Base-by-base conservation (phyloP, 2,329 filamentous ascomycete genomes). In the Raffaelea deltoideospora region DNA sequence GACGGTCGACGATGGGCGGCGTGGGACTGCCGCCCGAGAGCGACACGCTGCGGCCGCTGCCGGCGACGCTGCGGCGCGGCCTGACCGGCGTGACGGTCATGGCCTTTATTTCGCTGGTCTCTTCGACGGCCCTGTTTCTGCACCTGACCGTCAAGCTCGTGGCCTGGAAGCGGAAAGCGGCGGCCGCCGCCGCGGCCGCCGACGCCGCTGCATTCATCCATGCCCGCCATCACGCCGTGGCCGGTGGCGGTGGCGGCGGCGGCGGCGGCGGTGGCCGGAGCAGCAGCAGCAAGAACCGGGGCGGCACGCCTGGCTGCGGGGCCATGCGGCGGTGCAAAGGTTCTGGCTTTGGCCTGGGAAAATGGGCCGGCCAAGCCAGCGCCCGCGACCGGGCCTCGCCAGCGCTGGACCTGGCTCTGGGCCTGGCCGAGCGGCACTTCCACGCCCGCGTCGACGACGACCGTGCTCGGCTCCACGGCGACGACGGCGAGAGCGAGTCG, bases 111-210 rank as follows among this genome's bases (percentile, higher is more conserved):
- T 55, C 51, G 1, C 45, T 52, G 15, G 28, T 45, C 14, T 43
- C 48, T 1, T 47, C 43, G 1, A 43, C 31, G 3, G 28, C 39
- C 6, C 43, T 51, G 10, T 43, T 52, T 9, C 29, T 46, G 0
- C 50, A 53, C 35, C 48, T 55, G 20, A 52, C 49, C 7, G 33
- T 43, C 43, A 54, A 51, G 32, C 46, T 55, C 10, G 31, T 48
- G 14, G 24, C 37, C 33, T 54, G 52, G 52, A 46, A 48, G 29
- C 37, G 27, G 9, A 39, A 27, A n/a, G 23, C 23, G 8, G 31
- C 22, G 18, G 34, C 23, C 9, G 37, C 33, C 2, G 7, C 17
- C 9, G 10, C 23, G 17, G 33, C 21, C 23, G 3, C 28, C 5
- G 9, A 15, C 10, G 24, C 8, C 15, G 18, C n/a, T n/a, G n/a